A percentile compares a stretch with the other conserved stretches of the same genome.
Conservation (phyloP, 306 rosid species). For the Crotalaria pallida region DNA sequence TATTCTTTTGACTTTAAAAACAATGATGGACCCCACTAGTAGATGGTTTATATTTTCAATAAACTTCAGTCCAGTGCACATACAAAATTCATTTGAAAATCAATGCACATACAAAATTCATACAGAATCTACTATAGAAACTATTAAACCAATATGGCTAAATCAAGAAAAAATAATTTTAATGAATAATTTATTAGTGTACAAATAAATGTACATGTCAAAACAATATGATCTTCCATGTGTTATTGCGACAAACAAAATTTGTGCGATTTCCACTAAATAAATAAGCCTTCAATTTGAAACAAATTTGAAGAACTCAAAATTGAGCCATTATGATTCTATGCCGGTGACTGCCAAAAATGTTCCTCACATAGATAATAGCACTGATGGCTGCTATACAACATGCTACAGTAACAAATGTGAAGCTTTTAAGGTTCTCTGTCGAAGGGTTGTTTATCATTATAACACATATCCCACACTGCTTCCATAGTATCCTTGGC, state of each 20-base stretch:
- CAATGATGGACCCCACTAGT: no score
- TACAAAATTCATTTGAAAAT: no score
- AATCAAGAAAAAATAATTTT: not conserved
- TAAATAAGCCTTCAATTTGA: not conserved
- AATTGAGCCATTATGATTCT: not conserved
- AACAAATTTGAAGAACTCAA: not conserved
- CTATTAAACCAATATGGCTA: not conserved
- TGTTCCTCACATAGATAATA: slow-evolving; percentile 10
- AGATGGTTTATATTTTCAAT: no score
- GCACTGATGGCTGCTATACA: not conserved
- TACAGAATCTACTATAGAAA: no score
- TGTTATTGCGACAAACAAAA: not conserved
- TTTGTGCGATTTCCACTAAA: not conserved
- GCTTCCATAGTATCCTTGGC: slow-evolving; percentile 88
- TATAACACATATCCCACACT: slow-evolving; percentile 81
- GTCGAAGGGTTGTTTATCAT: slow-evolving; percentile 77
- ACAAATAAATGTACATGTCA: not conserved
- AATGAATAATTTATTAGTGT: not conserved
- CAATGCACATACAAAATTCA: no score
- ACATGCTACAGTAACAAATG: not conserved
- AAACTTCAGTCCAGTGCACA: no score
- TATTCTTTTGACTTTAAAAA: no score
- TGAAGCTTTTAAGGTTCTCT: slow-evolving; percentile 55
- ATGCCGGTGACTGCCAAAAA: not conserved
- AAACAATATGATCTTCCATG: not conserved